These are phyloP conservation scores for Datisca glomerata DNA, from an alignment of 306 rosid genomes.

Conservation along the genomic window DNA sequence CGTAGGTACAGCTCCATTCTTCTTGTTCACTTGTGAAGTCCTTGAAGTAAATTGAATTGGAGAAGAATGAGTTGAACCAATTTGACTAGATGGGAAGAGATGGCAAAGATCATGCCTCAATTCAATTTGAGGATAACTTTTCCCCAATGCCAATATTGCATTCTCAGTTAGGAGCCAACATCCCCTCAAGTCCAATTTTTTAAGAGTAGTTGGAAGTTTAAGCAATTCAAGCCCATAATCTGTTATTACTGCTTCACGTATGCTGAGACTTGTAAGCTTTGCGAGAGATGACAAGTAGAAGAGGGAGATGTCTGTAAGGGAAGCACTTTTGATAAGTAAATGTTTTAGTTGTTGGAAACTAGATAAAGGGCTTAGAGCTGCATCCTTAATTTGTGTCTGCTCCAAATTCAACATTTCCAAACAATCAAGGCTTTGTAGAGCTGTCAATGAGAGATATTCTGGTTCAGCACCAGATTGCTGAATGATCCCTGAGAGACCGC, in stretches of 20 bases:
- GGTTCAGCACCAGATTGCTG: constrained; percentile 18
- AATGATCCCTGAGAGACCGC: constrained; percentile 37
- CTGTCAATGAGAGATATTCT: constrained; percentile 29
- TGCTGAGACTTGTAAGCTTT: constrained; percentile 42
- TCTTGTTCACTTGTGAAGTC: constrained; percentile 20
- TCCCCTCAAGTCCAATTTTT: constrained; percentile 58
- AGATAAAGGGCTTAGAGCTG: constrained; percentile 39
- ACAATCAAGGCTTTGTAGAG: constrained; percentile 37
- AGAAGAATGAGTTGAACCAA: constrained; percentile 20
- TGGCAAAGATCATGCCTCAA: constrained; percentile 50
- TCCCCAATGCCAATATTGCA: constrained; percentile 36
- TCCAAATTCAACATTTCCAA: constrained; percentile 64
- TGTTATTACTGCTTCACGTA: constrained; percentile 66
- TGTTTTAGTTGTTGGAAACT: constrained; percentile 41
- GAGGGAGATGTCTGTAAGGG: constrained; percentile 53
- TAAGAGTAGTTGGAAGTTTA: constrained; percentile 43
- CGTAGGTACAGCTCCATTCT: constrained; percentile 12
- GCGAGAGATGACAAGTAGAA: constrained; percentile 51
- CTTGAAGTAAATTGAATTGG: constrained; percentile 29
- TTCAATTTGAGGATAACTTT: constrained; percentile 53
- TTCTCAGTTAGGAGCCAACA: constrained; percentile 80
- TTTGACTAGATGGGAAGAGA: constrained; percentile 19
- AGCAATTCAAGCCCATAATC: constrained; percentile 44
- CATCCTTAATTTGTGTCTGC: constrained; percentile 43
- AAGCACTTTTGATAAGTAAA: constrained; percentile 42